Evolutionary conservation across 2,329 filamentous ascomycete species (phyloP), one percentile per base, ranked within the genome.

Genomic region (Aspergillus ochraceoroseus): DNA sequence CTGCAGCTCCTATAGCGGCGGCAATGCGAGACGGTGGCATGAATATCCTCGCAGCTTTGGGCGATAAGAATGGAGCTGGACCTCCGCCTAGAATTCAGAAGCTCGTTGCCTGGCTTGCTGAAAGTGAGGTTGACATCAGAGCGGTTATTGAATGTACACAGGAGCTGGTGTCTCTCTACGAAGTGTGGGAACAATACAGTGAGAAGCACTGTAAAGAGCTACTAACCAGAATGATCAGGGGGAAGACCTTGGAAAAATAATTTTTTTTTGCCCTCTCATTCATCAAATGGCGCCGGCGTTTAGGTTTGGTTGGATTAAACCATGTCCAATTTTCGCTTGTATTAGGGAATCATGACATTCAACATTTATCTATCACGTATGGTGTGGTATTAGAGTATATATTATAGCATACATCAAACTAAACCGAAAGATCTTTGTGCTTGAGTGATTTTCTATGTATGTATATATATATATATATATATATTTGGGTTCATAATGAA

Each of bases 101-200:
- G 51, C 74, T 94, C 27, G 77, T 87, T 7, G 77, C 79, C 27
- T 95, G 88, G 83, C 72, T 95, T 41, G 85, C 88, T 1, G 87
- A 94, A 59, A 92, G 86, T 55, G 83, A 80, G 41, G 79, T 95
- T 29, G 86, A 94, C 55, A 84, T 95, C 56, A 80, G 86, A 50
- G 83, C 81, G 20, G 82, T 94, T 63, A 83, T 94, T 35, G 87
- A 95, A 64, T 87, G 85, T 57, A 90, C 86, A 0, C 89, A 95
- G 65, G 89, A 95, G 67, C 76, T 95, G 47, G 86, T 95, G 38
- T 89, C 86, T 3, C 77, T 95, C 48, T 95, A 95, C 60, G 86
- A 94, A 57, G 66, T 79, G 1, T 83, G 80, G 79, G 80, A 83
- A 50, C 70, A 71, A 44, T 83, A 80, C 56, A 77, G 69, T 39